Evolutionary conservation across 441 rosid genomes (phyloP).

Genomic region (Corymbia citriodora): DNA sequence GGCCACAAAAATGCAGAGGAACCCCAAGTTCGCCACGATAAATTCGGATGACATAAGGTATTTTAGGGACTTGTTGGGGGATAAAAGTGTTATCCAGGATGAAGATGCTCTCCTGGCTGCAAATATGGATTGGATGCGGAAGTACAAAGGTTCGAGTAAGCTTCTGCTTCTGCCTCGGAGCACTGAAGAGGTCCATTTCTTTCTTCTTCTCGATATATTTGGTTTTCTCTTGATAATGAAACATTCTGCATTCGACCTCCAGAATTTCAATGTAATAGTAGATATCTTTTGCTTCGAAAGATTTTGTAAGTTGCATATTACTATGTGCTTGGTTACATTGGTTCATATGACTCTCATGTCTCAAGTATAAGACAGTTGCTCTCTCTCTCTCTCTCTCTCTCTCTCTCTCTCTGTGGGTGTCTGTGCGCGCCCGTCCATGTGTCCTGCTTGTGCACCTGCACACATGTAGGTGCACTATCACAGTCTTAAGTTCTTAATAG

Average conservation of each 20-base stretch:
- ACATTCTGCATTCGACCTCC: not conserved
- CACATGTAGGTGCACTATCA: not conserved
- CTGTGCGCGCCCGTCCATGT: not conserved
- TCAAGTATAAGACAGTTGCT: not conserved
- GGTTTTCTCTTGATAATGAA: not conserved
- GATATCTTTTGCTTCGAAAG: not conserved
- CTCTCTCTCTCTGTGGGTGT: too few relatives aligned
- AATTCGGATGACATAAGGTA: slow-evolving; percentile 53
- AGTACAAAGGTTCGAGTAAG: slow-evolving; percentile 76
- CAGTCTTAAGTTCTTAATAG: not conserved
- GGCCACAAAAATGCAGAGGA: slow-evolving; percentile 32
- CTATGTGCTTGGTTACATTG: not conserved
- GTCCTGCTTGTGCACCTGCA: not conserved
- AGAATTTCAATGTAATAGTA: not conserved
- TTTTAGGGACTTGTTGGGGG: slow-evolving; percentile 68
- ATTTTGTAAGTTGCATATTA: not conserved
- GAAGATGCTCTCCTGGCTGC: slow-evolving; percentile 61
- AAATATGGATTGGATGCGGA: slow-evolving; percentile 89
- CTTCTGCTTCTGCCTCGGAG: slow-evolving; percentile 70
- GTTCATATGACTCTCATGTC: not conserved
- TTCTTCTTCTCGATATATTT: not conserved
- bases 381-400: not conserved
- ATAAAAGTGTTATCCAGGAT: slow-evolving; percentile 68
- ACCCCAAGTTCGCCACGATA: slow-evolving; percentile 54
- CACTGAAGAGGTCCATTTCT: slow-evolving; percentile 56